Base-by-base conservation (phyloP, 2,329 filamentous ascomycete genomes). In the Metarhizium album region DNA sequence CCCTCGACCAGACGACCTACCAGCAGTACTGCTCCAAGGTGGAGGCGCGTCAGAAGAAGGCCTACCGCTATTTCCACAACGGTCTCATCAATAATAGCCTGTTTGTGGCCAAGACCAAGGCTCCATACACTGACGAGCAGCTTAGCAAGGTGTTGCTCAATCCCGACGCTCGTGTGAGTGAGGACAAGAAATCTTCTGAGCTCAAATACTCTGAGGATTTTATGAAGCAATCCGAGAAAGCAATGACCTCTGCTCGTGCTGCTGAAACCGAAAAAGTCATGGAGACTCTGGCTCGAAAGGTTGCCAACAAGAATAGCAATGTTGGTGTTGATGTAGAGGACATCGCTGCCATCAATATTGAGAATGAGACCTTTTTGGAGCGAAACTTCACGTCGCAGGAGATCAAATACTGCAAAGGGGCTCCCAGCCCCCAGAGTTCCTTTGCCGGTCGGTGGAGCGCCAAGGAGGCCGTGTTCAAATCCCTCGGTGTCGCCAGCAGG, bases 401-500 rank as follows among this genome's bases (percentile, higher is more conserved):
- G 72, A 86, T 90, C 60, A 77, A 79, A 29, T 97, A 98, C 74
- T 98, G 94, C 75, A 77, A 78, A 56, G 82, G 84, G 63, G 84
- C 88, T 16, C 73, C 89, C 5, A 84, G 80, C 64, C 87, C 90
- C 1, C 88, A 89, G 64, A 87, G 90, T 58, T 94, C 89, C 48
- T 98, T 96, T 70, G 89, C 91, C 4, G 93, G 93, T 47, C 83
- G 90, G 59, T 98, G 93, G 93, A 91, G 86, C 62, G 93, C 93
- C 35, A 98, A 98, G 75, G 93, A 98, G 72, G 93, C 93, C 27
- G 90, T 98, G 1, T 98, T 98, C 79, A 98, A 98, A 80, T 90
- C 88, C 37, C 76, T 98, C 14, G 90, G 90, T 58, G 90, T 97
- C 13, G 73, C 79, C 59, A 86, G 90, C 69, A 84, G 87, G 70